Evolutionary conservation across 2,329 filamentous ascomycete genomes (phyloP), one percentile per base, ranked within the genome.

Genomic region (Cladophialophora carrionii): DNA sequence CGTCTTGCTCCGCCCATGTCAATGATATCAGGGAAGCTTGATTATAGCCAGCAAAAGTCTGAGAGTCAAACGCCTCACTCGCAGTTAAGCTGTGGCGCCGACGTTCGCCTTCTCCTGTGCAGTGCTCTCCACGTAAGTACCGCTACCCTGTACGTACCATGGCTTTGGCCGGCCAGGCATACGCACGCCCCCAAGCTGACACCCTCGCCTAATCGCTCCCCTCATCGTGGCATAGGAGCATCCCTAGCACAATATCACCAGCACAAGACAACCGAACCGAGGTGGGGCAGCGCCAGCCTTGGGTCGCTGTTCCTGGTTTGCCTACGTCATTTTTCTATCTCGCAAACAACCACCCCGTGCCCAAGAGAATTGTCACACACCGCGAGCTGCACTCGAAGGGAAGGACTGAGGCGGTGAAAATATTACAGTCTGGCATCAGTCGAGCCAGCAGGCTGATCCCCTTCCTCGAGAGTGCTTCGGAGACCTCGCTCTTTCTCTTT

Each of bases 321-420:
- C 56, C 43, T 41, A 58, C 56, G 56, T 58, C 43, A 58, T 58
- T 22, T 14, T 29, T 10, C n/a, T 22, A 14, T 29, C 20, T 26
- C 22, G 48, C 48, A 12, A 51, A 9, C 8, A 51, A 51, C 20
- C 3, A 51, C n/a, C 3, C 9, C 48, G 10, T 51, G 14, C n/a
- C 17, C 37, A 14, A 43, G 37, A 43, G 6, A n/a, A 43, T 26
- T 51, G n/a, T 51, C 24, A 8, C 20, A 51, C 20, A 26, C 24
- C 20, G 17, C 37, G 17, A 43, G 17, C 17, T 43, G 37, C 17
- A 43, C 37, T 8, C 6, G 14, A 43, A n/a, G 5, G 5, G n/a
- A n/a, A 7, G 37, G 37, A n/a, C 37, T n/a, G 37, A 14, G 2
- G 6, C 7, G 5, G 37, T 43, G 37, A 43, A 6, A 41, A 43